A percentile compares a stretch with the other conserved stretches of the same genome.
phyloP scores from a whole-genome alignment of 108 stramenopile genomes.

The Nitzschia palea region DNA sequence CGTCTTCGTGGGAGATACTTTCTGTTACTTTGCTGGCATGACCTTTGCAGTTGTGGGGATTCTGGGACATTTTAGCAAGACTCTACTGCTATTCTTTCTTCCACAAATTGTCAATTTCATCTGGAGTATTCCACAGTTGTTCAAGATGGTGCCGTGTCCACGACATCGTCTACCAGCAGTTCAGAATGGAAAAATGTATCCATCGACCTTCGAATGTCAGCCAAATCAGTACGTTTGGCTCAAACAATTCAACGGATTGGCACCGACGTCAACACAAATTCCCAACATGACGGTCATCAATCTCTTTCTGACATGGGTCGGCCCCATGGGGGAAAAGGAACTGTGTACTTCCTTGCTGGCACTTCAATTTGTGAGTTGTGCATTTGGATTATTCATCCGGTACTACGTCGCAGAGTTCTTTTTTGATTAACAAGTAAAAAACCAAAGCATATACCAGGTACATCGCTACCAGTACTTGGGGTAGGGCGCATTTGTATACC shows the following conservation, averaged over 20 bases:
- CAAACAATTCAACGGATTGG: slow-evolving; percentile 31
- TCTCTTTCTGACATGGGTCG: slow-evolving; percentile 78
- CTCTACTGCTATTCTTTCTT: slow-evolving; percentile 93
- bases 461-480: too few species aligned
- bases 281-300: slow-evolving; percentile 97
- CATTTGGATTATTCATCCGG: slow-evolving; percentile 66
- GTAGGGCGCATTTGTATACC: too few species aligned
- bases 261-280: slow-evolving; percentile 34
- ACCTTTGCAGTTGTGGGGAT: slow-evolving; percentile 96
- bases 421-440: slow-evolving; percentile 34
- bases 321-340: slow-evolving; percentile 87
- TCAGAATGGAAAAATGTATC: slow-evolving; percentile 79
- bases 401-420: slow-evolving; percentile 73
- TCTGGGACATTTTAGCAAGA: slow-evolving; percentile 97
- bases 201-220: slow-evolving; percentile 71
- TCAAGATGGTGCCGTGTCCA: slow-evolving; percentile 94
- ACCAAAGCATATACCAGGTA: too few species aligned
- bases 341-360: slow-evolving; percentile 76
- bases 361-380: slow-evolving; percentile 76
- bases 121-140: slow-evolving; percentile 94
- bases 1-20: slow-evolving; percentile 99
- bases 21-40: slow-evolving; percentile 99
- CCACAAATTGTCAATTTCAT: slow-evolving; percentile 97
- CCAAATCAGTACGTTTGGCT: slow-evolving; percentile 38
- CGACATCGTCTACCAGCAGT: slow-evolving; percentile 93